phyloP scores from a whole-genome alignment of 2,329 filamentous ascomycete genomes.

The Aspergillus luchuensis region DNA sequence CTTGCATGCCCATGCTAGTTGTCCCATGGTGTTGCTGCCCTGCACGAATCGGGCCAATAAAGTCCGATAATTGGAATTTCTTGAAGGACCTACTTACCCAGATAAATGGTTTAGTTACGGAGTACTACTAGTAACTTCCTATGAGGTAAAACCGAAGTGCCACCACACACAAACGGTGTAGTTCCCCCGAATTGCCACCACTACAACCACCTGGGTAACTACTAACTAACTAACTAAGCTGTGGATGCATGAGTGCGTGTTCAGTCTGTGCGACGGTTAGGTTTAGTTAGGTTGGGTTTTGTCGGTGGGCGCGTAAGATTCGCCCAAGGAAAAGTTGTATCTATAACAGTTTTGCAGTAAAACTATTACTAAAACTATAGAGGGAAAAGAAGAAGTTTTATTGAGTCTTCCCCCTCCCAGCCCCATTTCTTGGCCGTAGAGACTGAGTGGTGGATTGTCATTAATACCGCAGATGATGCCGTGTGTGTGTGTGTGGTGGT shows the following conservation, averaged over 20 bases:
- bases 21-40: constrained; percentile 2
- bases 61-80: background rate
- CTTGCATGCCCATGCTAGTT: background rate
- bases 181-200: constrained; percentile 21
- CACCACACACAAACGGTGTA: constrained; percentile 3
- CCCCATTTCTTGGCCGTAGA: constrained; percentile 9
- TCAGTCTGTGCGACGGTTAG: constrained; percentile 11
- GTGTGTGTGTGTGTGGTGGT: too few species aligned
- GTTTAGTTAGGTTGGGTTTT: background rate
- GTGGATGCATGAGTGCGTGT: constrained; percentile 22
- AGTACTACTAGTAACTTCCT: constrained; percentile 1
- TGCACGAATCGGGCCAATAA: constrained; percentile 1
- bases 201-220: background rate
- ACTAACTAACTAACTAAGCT: background rate
- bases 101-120: background rate
- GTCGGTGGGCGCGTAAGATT: constrained; percentile 17
- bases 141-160: background rate
- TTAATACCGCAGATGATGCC: background rate
- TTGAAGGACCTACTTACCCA: background rate
- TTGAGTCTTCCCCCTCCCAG: background rate
- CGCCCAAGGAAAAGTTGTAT: too few species aligned
- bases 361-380: background rate
- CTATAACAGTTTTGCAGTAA: too few species aligned
- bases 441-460: background rate
- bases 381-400: constrained; percentile 3